Evolutionary conservation across 306 rosid species (phyloP).

Genomic region (Vigna unguiculata): DNA sequence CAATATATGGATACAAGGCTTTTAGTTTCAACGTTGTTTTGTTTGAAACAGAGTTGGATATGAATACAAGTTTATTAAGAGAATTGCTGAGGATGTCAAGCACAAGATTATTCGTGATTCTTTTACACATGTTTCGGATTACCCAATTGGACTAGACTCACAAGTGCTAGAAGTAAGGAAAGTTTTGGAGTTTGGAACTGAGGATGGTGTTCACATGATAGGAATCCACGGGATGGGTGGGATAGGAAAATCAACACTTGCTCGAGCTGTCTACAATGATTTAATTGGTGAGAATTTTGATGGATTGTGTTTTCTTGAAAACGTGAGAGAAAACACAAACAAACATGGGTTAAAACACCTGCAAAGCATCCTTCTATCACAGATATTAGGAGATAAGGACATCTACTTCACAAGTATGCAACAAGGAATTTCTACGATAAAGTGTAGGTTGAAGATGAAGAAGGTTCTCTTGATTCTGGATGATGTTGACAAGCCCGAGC

Average conservation of each 20-base stretch:
- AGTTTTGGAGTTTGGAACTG: constrained; percentile 11
- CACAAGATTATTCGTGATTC: not conserved
- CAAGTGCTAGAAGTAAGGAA: not conserved
- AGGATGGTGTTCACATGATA: not conserved
- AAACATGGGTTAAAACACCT: constrained; percentile 29
- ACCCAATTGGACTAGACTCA: constrained; percentile 37
- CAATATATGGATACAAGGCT: not conserved
- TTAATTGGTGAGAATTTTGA: not conserved
- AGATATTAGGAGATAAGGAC: not conserved
- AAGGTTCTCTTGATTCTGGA: constrained; percentile 46
- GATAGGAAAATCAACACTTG: not conserved
- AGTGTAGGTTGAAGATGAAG: not conserved
- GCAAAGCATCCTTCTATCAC: constrained; percentile 35
- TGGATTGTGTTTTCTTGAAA: not conserved
- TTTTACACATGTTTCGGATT: constrained; percentile 5
- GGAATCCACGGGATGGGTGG: constrained; percentile 46
- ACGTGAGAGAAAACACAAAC: not conserved
- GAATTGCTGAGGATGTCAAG: not conserved
- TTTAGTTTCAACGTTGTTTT: not conserved
- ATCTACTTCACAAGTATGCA: not conserved
- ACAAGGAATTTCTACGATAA: constrained; percentile 24
- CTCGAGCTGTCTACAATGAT: not conserved
- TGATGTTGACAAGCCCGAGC: constrained; percentile 32
- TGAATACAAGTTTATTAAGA: not conserved
- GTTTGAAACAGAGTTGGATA: constrained; percentile 16